Percentiles rank a stretch among this genome's conserved stretches.
phyloP scores from a whole-genome alignment of 2,329 filamentous ascomycete genomes.

The Colletotrichum viniferum region DNA sequence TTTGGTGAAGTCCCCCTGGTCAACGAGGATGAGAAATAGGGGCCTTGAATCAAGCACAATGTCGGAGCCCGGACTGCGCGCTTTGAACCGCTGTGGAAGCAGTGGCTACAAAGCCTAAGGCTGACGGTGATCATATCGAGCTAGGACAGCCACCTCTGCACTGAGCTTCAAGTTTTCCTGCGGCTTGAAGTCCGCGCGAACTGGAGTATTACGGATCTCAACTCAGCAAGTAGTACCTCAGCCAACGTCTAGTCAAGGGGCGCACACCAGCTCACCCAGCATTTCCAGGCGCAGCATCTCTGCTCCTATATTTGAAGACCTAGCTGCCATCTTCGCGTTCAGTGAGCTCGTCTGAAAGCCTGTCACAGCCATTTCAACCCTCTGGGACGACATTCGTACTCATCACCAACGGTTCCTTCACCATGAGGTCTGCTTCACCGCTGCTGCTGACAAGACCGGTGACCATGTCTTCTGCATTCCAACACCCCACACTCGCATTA shows the following conservation, averaged over 20 bases:
- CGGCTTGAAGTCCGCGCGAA: background rate
- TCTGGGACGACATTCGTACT: background rate
- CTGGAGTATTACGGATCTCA: background rate
- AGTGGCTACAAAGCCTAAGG: background rate
- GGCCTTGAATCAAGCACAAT: background rate
- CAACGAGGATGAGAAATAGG: background rate
- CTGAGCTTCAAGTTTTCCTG: background rate
- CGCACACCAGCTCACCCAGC: background rate
- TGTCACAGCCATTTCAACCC: background rate
- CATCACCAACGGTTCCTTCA: background rate
- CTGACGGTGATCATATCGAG: background rate
- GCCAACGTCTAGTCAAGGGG: background rate
- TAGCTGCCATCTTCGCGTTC: background rate
- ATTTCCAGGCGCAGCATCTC: background rate
- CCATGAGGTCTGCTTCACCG: background rate
- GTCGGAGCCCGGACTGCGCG: background rate
- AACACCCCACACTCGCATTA: background rate
- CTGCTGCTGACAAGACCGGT: background rate
- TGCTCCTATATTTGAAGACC: background rate
- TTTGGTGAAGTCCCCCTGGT: too few species aligned
- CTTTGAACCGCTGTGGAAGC: background rate
- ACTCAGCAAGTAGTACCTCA: background rate
- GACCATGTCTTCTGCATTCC: background rate
- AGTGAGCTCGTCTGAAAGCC: background rate
- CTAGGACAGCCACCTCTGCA: background rate